Percentiles rank a stretch among this genome's conserved stretches.
Evolutionary conservation across 768 basidiomycete genomes (phyloP).

Genomic region (Lactifluus subvellereus): DNA sequence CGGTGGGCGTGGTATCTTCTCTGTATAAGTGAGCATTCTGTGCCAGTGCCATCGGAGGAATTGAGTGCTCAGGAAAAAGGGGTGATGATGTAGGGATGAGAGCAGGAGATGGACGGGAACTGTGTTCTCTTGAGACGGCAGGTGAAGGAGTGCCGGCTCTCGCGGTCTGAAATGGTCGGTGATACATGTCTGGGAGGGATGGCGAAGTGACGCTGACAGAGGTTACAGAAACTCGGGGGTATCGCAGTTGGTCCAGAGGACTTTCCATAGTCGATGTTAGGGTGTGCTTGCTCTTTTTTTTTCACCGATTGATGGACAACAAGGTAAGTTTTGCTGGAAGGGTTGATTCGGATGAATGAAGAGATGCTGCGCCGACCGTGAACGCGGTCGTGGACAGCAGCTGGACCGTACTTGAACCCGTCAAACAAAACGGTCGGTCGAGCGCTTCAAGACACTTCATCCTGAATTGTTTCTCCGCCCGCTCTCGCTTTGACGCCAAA

Average conservation of each 20-base stretch:
- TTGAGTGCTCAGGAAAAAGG: conserved; percentile 13
- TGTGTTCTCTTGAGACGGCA: conserved; percentile 30
- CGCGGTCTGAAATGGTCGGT: conserved; percentile 50
- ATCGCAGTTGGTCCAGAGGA: conserved; percentile 13
- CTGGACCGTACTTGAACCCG: background rate
- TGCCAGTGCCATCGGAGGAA: conserved; percentile 18
- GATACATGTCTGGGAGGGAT: conserved; percentile 50
- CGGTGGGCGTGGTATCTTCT: conserved; percentile 38
- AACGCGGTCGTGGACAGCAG: background rate
- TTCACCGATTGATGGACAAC: background rate
- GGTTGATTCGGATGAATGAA: background rate
- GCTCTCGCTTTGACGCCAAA: too few species aligned
- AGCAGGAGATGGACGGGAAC: conserved; percentile 34
- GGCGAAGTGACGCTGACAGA: conserved; percentile 23
- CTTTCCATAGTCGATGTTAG: conserved; percentile 10
- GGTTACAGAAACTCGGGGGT: conserved; percentile 19
- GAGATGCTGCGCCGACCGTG: background rate
- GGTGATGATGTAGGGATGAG: conserved; percentile 9
- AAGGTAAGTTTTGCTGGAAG: background rate
- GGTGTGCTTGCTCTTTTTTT: background rate
- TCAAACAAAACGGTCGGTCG: background rate
- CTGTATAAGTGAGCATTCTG: conserved; percentile 7
- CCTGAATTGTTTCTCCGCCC: too few species aligned
- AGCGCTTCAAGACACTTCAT: too few species aligned
- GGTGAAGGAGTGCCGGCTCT: conserved; percentile 47